Base-by-base conservation (phyloP, 2,329 filamentous ascomycete genomes). In the Fusarium globosum region DNA sequence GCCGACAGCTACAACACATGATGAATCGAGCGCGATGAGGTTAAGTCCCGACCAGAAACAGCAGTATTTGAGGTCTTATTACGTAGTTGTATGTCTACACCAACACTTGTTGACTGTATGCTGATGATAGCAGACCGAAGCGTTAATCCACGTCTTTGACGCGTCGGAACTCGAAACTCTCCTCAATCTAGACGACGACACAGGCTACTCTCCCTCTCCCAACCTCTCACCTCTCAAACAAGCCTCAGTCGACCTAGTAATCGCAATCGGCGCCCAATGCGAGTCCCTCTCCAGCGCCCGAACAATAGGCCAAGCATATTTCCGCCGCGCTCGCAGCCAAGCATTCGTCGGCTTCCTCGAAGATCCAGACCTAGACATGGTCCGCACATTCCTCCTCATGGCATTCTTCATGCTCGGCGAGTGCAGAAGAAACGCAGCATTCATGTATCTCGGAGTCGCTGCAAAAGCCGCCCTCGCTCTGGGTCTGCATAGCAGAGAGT, bases 341-440 rank as follows among this genome's bases (percentile, higher is more conserved):
- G 73, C 71, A 2, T 79, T 78, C n/a, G 45, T 68, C 10, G 71
- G 68, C 1, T 77, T 78, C 28, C 77, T 78, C 1, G 72, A 79
- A 33, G 77, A 78, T 20, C 77, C 77, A 4, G 76, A 78, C 23
- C 38, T 79, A 2, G 74, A 78, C 13, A 76, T 78, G 74, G 74
- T 78, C 4, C 65, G 76, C 12, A 66, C 69, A 0, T 78, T 79
- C 33, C 58, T 78, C 7, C 73, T 94, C 81, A 93, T 94, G 82
- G 93, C 90, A 13, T 92, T 92, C 21, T 94, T 92, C 86, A 91
- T 94, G 83, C 88, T 93, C 39, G 89, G 88, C 39, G 77, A 82
- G 45, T 85, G 89, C 69, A 83, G 88, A 71, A 91, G 90, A 72
- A 91, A 94, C 83, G 85, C 89, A 1, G 89, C 89, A 0, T 91